phyloP scores from a whole-genome alignment of 2,329 filamentous ascomycete genomes.

The Trichoderma arundinaceum region DNA sequence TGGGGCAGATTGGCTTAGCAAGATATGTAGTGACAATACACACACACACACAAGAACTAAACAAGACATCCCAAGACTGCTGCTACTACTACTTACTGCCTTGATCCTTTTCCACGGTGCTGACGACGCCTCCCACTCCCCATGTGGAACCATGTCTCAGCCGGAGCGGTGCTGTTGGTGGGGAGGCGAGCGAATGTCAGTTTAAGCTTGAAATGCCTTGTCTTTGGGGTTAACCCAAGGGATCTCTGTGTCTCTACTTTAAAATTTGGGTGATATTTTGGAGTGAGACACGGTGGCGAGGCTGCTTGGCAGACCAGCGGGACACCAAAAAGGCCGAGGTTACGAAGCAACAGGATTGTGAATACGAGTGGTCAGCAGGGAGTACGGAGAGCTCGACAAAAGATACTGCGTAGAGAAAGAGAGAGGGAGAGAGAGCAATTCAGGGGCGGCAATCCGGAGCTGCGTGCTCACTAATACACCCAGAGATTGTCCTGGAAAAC shows the following conservation, averaged over 20 bases:
- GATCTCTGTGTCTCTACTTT: neutral
- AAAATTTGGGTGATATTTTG: neutral
- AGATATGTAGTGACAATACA: constrained; percentile 21
- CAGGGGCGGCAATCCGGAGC: constrained; percentile 2
- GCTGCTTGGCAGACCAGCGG: constrained; percentile 4
- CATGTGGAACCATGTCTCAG: constrained; percentile 17
- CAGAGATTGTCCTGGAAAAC: neutral
- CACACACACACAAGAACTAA: neutral
- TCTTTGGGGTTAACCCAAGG: constrained; percentile 1
- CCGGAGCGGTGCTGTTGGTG: neutral
- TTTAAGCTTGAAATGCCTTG: constrained; percentile 31
- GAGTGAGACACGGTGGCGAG: constrained; percentile 23
- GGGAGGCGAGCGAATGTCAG: constrained; percentile 13
- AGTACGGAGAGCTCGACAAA: too few relatives aligned
- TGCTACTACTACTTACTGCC: neutral
- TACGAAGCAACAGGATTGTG: neutral
- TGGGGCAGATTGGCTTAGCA: constrained; percentile 16
- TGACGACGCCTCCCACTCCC: constrained; percentile 15
- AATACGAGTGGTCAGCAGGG: neutral
- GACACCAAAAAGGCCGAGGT: neutral
- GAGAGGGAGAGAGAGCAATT: neutral
- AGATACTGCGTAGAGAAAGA: too few relatives aligned
- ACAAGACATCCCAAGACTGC: neutral
- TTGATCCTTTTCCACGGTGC: neutral
- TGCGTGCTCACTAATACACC: constrained; percentile 13